These are phyloP conservation scores for Tilletia setariae DNA, from an alignment of 1,284 basidiomycete species.

Conservation along the genomic window DNA sequence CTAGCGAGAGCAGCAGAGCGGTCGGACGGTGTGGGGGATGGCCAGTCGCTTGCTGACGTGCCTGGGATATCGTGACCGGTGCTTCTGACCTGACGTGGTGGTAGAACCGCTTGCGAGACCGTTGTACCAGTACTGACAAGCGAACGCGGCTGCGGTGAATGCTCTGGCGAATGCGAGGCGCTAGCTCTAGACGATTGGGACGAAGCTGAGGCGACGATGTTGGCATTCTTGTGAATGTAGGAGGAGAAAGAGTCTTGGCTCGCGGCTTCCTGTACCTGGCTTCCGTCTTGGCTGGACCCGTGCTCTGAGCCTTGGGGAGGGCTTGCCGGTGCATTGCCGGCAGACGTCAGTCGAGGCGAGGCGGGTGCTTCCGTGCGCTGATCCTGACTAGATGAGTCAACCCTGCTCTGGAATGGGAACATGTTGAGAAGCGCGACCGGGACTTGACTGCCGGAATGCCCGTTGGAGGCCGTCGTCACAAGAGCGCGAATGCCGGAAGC, in stretches of 20 bases:
- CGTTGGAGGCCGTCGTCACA: no score
- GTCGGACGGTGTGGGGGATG: background rate
- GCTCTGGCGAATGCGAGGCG: background rate
- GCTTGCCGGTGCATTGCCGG: background rate
- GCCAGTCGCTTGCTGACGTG: background rate
- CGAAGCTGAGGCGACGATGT: slow-evolving; percentile 1
- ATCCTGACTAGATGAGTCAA: no score
- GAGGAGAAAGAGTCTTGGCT: slow-evolving; percentile 10
- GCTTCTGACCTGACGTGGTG: background rate
- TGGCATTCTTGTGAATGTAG: slow-evolving; percentile 13
- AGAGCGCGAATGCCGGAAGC: no score
- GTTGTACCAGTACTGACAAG: background rate
- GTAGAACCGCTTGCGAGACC: background rate
- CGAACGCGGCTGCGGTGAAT: background rate
- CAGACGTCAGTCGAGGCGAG: no score
- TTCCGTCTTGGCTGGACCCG: slow-evolving; percentile 7
- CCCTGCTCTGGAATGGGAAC: no score
- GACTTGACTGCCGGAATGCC: no score
- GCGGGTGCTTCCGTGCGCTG: no score
- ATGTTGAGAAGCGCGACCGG: no score
- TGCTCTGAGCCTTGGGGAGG: background rate
- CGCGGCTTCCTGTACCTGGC: background rate
- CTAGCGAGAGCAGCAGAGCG: slow-evolving; percentile 3
- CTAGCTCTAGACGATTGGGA: background rate
- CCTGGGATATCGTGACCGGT: background rate